Base-by-base conservation (phyloP, 2,329 filamentous ascomycete genomes). In the Cladosporium sp. region DNA sequence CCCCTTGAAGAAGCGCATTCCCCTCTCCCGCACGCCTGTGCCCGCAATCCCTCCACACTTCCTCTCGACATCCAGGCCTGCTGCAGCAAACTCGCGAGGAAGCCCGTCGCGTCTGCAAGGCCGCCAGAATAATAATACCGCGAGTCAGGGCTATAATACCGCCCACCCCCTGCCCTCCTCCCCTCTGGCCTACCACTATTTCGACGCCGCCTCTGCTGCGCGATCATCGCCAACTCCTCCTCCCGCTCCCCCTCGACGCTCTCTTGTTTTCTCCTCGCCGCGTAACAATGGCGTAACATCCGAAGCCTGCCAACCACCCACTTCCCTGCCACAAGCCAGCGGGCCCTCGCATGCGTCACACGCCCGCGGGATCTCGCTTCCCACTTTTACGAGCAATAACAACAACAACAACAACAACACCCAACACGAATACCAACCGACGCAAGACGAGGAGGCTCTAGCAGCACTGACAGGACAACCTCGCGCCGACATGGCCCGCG, bases 31-130 rank as follows among this genome's bases (percentile, higher is more conserved):
- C 9, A 17, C 42, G 4, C 49, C 49, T 8, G 34, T 51, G 17
- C 49, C 49, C 22, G 41, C 42, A 12, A 51, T 51, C n/a, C 49
- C 49, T 6, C 7, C 13, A n/a, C 49, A 30, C n/a, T 51, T 51
- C 36, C 36, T 51, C 32, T n/a, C n/a, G n/a, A n/a, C n/a, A n/a
- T n/a, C n/a, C n/a, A n/a, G n/a, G n/a, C n/a, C n/a, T n/a, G n/a
- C n/a, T n/a, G 32, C 32, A 27, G 19, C 18, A 42, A 11, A 18
- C 41, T 34, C 27, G 11, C 19, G 27, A 12, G 27, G 42, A 15
- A 11, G 17, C 13, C 15, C 44, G 22, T 24, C 17, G 36, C 42
- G 29, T 27, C 44, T 47, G 24, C 41, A 39, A 18, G 29, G 30
- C 30, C n/a, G n/a, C n/a, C 9, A 27, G 12, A 13, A 27, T 7